Evolutionary conservation across 306 rosid genomes (phyloP), one percentile per base, ranked within the genome.

Genomic region (Vachellia pachyceras): DNA sequence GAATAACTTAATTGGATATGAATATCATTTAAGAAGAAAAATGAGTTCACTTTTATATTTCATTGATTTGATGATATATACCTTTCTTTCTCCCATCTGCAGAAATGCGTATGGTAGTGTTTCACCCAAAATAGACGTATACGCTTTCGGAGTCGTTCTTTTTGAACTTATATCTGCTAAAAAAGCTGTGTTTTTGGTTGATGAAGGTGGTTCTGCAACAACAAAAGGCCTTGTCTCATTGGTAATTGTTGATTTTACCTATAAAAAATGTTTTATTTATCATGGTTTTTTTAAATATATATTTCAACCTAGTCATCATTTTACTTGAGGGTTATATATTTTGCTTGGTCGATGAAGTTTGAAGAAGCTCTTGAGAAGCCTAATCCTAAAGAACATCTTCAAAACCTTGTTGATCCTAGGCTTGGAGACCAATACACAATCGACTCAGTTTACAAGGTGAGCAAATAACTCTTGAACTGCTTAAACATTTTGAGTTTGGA

Each of bases 91-190:
- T 49, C 40, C 23, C 72, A 75, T 13, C 44, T 82, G 79, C 90
- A 87, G 95, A 76, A 6, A 37, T 66, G 71, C 71, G 37, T 36
- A 17, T 37, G 71, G 94, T 9, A 86, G 87, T 13, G 90, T 85
- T 80, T 87, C 94, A 75, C 91, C 94, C 13, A 91, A 91, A 63
- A 75, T 91, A 18, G 94, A 91, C 14, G 92, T 89, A 18, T 91
- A 80, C 45, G 94, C 94, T 78, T 66, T 66, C 7, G 71, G 71
- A 37, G 71, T 66, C 37, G 71, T 66, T 66, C 71, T 66, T 66
- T 66, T 80, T 40, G 94, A 91, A 82, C 89, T 91, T 39, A 91
- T 91, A 78, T 91, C 94, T 69, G 91, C 94, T 61, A 89, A 91
- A 85, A 87, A 89, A 80, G 94, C 94, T 33, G 80, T 91, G 33